These are phyloP conservation scores for Penicillium coffeae DNA, from an alignment of 495 filamentous ascomycete genomes.

Conservation along the genomic window DNA sequence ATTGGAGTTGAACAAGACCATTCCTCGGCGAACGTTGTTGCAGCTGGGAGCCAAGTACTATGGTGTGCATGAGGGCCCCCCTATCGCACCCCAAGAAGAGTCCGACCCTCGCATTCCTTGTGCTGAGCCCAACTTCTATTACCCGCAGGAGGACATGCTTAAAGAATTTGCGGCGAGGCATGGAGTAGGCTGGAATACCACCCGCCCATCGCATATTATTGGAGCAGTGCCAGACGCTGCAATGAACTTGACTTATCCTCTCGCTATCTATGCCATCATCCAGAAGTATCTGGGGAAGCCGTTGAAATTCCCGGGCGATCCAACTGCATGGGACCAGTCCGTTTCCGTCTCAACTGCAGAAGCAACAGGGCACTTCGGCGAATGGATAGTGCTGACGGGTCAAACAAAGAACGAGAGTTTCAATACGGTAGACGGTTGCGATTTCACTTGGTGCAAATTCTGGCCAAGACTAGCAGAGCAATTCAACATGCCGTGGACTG, in stretches of 20 bases:
- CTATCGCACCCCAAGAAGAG: conserved; percentile 41
- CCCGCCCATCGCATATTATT: conserved; percentile 44
- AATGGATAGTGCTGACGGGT: conserved; percentile 46
- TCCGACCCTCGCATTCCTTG: conserved; percentile 21
- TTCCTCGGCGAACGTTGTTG: conserved; percentile 46
- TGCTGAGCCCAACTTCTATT: conserved; percentile 47
- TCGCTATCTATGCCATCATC: conserved; percentile 47
- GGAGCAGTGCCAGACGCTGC: conserved; percentile 47
- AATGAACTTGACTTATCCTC: conserved; percentile 47
- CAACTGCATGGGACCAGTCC: conserved; percentile 37
- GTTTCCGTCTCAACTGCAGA: conserved; percentile 34
- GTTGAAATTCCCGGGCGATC: conserved; percentile 40
- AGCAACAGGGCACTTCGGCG: conserved; percentile 46
- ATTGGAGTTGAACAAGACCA: conserved; percentile 34
- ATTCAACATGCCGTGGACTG: conserved; percentile 33
- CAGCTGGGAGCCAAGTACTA: conserved; percentile 52
- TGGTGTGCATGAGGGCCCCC: conserved; percentile 47
- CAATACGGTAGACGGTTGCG: conserved; percentile 39
- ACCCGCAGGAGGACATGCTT: conserved; percentile 44
- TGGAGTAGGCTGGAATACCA: conserved; percentile 32
- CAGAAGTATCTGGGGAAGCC: conserved; percentile 30
- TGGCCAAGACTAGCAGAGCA: conserved; percentile 44
- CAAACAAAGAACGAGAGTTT: conserved; percentile 38
- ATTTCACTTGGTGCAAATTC: conserved; percentile 35
- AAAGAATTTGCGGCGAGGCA: conserved; percentile 13